These are phyloP conservation scores for Caloboletus firmus DNA, from an alignment of 1,284 basidiomycete genomes.

Conservation along the genomic window DNA sequence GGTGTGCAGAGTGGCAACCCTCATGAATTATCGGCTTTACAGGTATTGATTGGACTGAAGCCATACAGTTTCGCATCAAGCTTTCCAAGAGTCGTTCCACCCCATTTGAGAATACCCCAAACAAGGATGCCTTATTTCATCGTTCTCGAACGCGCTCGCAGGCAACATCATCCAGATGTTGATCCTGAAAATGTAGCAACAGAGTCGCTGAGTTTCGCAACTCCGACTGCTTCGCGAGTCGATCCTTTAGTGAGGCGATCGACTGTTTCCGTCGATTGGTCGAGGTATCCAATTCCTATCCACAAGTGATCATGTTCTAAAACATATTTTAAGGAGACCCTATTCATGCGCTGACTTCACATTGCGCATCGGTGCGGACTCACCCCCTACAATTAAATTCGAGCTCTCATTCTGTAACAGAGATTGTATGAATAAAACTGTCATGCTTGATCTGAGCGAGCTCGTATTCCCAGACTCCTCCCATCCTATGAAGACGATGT, in stretches of 20 bases:
- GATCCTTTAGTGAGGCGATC: background rate
- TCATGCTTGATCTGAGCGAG: background rate
- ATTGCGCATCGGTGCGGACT: background rate
- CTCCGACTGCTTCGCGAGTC: background rate
- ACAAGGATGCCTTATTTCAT: no score
- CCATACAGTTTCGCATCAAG: no score
- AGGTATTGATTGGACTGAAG: no score
- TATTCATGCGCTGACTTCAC: background rate
- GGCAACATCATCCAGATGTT: no score
- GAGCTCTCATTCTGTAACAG: background rate
- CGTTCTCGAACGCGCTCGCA: background rate
- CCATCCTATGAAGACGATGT: background rate
- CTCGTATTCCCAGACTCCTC: background rate
- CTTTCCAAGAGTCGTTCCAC: no score
- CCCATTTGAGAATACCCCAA: no score
- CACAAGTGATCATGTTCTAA: no score
- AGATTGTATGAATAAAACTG: background rate
- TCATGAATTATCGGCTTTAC: no score
- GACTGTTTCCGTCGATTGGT: background rate
- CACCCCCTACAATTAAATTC: background rate
- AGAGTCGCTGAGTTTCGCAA: constrained; percentile 2
- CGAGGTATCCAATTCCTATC: background rate
- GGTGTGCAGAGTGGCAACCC: no score
- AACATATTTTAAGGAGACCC: background rate
- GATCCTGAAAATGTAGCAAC: background rate